phyloP scores from a whole-genome alignment of 306 rosid species.

The Gastrolobium bilobum region DNA sequence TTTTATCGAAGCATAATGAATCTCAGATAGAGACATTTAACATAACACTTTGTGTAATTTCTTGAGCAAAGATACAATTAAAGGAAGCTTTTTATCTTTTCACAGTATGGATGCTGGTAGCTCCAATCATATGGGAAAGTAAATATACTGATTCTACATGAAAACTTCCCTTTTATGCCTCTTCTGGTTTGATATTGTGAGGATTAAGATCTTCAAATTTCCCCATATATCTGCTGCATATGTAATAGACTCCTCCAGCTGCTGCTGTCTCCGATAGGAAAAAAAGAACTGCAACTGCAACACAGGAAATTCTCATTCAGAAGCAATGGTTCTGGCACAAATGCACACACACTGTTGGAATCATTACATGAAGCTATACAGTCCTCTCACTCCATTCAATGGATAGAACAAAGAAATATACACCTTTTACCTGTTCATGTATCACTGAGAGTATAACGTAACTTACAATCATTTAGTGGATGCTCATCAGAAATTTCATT shows the following conservation, averaged over 20 bases:
- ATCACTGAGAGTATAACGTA: slow-evolving; percentile 15
- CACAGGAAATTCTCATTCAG: slow-evolving; percentile 42
- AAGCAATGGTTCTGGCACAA: slow-evolving; percentile 45
- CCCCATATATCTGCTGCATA: slow-evolving; percentile 19
- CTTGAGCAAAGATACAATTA: slow-evolving; percentile 6
- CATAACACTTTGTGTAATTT: background rate
- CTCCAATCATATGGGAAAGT: slow-evolving; percentile 80
- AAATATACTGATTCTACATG: slow-evolving; percentile 61
- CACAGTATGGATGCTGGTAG: slow-evolving; percentile 92
- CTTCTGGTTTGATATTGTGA: slow-evolving; percentile 40
- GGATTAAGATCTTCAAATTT: slow-evolving; percentile 41
- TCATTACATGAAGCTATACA: slow-evolving; percentile 35
- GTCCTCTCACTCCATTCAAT: slow-evolving; percentile 22
- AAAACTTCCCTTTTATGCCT: slow-evolving; percentile 21
- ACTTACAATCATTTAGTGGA: slow-evolving; percentile 32
- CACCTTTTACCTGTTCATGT: slow-evolving; percentile 37
- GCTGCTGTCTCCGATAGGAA: slow-evolving; percentile 30
- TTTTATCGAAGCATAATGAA: background rate
- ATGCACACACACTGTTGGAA: slow-evolving; percentile 27
- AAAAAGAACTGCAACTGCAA: slow-evolving; percentile 35
- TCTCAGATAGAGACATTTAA: background rate
- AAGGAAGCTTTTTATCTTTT: slow-evolving; percentile 24
- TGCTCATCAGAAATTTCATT: slow-evolving; percentile 24
- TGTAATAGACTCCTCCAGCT: slow-evolving; percentile 41
- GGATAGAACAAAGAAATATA: slow-evolving; percentile 33